These are phyloP conservation scores for Brasilioporus rufonigricans DNA, from an alignment of 768 basidiomycete species.

Conservation along the genomic window DNA sequence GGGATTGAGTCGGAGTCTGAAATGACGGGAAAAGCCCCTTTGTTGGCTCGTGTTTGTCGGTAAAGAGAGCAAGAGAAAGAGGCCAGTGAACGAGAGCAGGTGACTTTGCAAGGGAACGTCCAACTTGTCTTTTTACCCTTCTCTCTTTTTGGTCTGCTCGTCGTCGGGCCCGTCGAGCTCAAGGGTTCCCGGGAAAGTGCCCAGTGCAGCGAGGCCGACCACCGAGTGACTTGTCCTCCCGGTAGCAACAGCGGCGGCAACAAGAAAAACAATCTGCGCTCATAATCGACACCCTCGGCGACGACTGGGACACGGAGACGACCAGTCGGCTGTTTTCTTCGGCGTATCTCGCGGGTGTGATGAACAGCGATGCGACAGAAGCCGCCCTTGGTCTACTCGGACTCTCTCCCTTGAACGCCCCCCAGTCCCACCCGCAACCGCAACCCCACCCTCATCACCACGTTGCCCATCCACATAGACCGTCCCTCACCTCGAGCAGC, in stretches of 20 bases:
- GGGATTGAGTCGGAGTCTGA: constrained; percentile 20
- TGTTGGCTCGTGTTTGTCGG: constrained; percentile 29
- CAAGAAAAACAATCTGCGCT: constrained; percentile 18
- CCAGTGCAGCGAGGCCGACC: constrained; percentile 5
- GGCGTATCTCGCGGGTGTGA: constrained; percentile 24
- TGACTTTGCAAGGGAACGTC: constrained; percentile 21
- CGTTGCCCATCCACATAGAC: constrained; percentile 26
- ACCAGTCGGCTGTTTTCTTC: constrained; percentile 5
- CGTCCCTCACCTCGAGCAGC: constrained; percentile 24
- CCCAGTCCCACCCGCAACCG: constrained; percentile 23
- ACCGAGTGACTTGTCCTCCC: constrained; percentile 1
- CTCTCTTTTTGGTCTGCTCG: constrained; percentile 8
- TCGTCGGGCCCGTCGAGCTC: constrained; percentile 20
- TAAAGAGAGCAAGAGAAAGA: constrained; percentile 15
- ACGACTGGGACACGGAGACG: constrained; percentile 8
- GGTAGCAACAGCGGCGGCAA: constrained; percentile 5
- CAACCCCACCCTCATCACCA: constrained; percentile 25
- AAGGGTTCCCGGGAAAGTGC: neutral
- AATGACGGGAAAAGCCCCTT: constrained; percentile 22
- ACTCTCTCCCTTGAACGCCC: constrained; percentile 40
- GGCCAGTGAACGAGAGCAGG: constrained; percentile 12
- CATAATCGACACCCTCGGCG: constrained; percentile 12
- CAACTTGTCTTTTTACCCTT: constrained; percentile 14
- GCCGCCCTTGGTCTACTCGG: constrained; percentile 57
- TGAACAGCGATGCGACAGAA: constrained; percentile 57